These are phyloP conservation scores for Nakaseomyces bracarensis DNA, from an alignment of 1,139 yeast genomes.

Conservation along the genomic window DNA sequence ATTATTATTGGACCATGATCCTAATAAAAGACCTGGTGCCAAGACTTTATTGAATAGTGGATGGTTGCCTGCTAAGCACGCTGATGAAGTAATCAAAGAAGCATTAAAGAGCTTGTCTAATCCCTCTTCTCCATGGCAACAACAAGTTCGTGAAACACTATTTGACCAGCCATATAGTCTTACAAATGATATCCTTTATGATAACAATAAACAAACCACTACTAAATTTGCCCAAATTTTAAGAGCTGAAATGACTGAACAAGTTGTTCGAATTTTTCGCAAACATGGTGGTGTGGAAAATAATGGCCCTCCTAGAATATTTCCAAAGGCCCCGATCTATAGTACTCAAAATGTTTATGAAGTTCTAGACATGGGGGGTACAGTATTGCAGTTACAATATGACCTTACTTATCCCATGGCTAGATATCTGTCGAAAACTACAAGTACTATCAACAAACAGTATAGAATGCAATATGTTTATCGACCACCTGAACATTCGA, in stretches of 20 bases:
- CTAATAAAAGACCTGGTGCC: conserved; percentile 73
- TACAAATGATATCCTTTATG: conserved; percentile 77
- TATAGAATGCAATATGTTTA: conserved; percentile 76
- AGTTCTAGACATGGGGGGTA: conserved; percentile 75
- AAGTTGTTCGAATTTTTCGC: conserved; percentile 52
- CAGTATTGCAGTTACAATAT: conserved; percentile 78
- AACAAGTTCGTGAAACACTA: conserved; percentile 76
- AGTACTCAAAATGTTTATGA: conserved; percentile 60
- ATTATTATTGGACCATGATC: conserved; percentile 67
- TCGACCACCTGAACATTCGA: conserved; percentile 49
- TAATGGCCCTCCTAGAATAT: conserved; percentile 50
- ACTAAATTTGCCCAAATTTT: conserved; percentile 34
- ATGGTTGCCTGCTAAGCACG: conserved; percentile 76
- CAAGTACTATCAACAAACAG: conserved; percentile 42
- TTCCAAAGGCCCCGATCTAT: conserved; percentile 75
- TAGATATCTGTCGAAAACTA: conserved; percentile 62
- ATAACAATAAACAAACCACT: conserved; percentile 34
- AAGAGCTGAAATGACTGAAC: conserved; percentile 43
- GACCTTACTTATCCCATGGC: conserved; percentile 89
- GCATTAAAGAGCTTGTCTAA: conserved; percentile 79
- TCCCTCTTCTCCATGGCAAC: conserved; percentile 91
- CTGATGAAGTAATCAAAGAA: conserved; percentile 81
- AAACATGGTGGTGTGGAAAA: conserved; percentile 84
- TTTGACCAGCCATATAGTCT: conserved; percentile 76
- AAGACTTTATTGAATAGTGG: conserved; percentile 67